Conservation (phyloP, 257 asterid genomes). For the Lycium ferocissimum region DNA sequence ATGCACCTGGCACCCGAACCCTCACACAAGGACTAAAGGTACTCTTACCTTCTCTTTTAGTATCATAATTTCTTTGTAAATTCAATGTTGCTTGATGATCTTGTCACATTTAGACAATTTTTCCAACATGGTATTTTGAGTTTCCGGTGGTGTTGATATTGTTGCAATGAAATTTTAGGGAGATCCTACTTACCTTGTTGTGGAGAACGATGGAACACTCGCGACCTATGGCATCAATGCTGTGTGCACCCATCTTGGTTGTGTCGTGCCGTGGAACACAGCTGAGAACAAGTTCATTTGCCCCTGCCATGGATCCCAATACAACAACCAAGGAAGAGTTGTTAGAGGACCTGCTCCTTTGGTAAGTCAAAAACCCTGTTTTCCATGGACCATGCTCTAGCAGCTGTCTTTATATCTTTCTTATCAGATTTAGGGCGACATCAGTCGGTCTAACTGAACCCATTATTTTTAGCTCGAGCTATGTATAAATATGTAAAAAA, state of each 20-base stretch:
- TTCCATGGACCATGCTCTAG: neutral
- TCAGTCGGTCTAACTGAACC: constrained; percentile 37
- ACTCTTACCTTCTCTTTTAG: neutral
- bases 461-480: constrained; percentile 49
- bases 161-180: constrained; percentile 58
- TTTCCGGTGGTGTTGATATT: neutral
- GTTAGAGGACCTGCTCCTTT: constrained; percentile 98
- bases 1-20: constrained; percentile 88
- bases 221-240: constrained; percentile 94
- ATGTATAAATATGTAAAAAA: constrained; percentile 43
- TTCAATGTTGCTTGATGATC: neutral
- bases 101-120: neutral
- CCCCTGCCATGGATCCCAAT: constrained; percentile 98
- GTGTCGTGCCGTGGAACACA: constrained; percentile 90
- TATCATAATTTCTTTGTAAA: neutral
- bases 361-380: constrained; percentile 50
- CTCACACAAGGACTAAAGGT: constrained; percentile 94
- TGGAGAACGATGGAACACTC: constrained; percentile 85
- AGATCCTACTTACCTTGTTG: constrained; percentile 94
- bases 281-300: constrained; percentile 96
- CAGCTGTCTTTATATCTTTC: neutral
- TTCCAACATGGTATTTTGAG: neutral
- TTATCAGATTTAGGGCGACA: neutral
- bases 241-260: constrained; percentile 96
- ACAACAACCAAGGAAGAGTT: constrained; percentile 91